Conservation (phyloP, 1,284 basidiomycete genomes). For the Tylopilus sp. region DNA sequence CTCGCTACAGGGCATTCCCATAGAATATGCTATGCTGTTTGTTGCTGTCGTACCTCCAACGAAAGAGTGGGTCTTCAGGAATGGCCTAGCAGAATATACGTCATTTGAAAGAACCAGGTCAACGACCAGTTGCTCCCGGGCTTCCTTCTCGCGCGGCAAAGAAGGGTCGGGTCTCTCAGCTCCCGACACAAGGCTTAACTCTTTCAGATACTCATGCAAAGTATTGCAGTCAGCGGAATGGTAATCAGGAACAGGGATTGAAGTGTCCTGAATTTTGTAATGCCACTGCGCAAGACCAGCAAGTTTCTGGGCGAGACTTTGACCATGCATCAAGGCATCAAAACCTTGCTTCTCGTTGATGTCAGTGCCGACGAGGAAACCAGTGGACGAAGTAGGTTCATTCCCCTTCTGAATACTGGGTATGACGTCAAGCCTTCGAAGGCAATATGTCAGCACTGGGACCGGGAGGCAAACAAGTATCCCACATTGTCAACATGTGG, state of each 20-base stretch:
- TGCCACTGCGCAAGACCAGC: slow-evolving; percentile 49
- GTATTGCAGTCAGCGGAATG: slow-evolving; percentile 34
- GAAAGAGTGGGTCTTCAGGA: slow-evolving; percentile 30
- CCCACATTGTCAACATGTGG: slow-evolving; percentile 52
- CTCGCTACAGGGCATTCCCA: slow-evolving; percentile 50
- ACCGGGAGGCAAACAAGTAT: slow-evolving; percentile 17
- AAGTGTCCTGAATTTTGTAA: slow-evolving; percentile 42
- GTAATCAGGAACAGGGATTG: slow-evolving; percentile 41
- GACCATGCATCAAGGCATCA: slow-evolving; percentile 46
- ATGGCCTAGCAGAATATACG: slow-evolving; percentile 47
- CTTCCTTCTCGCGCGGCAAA: slow-evolving; percentile 46
- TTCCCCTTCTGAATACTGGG: slow-evolving; percentile 51
- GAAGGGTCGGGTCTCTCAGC: slow-evolving; percentile 38
- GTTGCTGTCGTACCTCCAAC: slow-evolving; percentile 34
- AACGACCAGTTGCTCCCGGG: slow-evolving; percentile 55
- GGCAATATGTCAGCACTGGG: neutral
- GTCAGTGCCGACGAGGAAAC: slow-evolving; percentile 51
- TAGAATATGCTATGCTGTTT: slow-evolving; percentile 45
- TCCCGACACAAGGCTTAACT: slow-evolving; percentile 39
- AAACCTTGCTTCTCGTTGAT: slow-evolving; percentile 50
- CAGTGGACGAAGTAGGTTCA: slow-evolving; percentile 39
- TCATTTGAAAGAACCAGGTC: slow-evolving; percentile 59
- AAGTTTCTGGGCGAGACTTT: slow-evolving; percentile 41
- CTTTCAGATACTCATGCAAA: slow-evolving; percentile 37
- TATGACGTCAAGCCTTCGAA: slow-evolving; percentile 55